Evolutionary conservation across 148 eudicot genomes (phyloP).

Genomic region (Agrostemma githago): DNA sequence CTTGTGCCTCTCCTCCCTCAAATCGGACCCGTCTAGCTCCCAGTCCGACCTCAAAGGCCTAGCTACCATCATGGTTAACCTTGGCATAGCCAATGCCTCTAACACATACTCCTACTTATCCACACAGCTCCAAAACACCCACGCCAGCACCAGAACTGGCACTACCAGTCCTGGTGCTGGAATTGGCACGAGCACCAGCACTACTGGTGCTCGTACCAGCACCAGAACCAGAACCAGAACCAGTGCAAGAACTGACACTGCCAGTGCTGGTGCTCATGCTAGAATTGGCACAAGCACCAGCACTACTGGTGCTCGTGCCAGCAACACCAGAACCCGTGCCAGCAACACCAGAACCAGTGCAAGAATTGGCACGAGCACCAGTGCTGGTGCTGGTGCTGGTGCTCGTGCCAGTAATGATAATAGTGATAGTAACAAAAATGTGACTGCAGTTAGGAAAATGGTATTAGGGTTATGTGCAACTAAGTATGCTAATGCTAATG

Average conservation of each 20-base stretch:
- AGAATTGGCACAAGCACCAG: too few species aligned
- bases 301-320: too few species aligned
- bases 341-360: neutral
- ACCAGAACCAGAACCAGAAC: neutral
- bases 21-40: constrained; percentile 50
- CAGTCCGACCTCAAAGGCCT: constrained; percentile 62
- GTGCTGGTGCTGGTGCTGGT: constrained; percentile 8
- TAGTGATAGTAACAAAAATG: too few species aligned
- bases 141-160: too few species aligned
- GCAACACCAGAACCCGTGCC: too few species aligned
- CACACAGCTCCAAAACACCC: constrained; percentile 27
- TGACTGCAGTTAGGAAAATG: constrained; percentile 22
- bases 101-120: constrained; percentile 50
- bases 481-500: constrained; percentile 47
- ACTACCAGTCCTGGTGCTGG: neutral
- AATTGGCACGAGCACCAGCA: too few species aligned
- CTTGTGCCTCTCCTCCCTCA: constrained; percentile 60
- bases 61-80: constrained; percentile 53
- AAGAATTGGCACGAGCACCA: constrained; percentile 10
- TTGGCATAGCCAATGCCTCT: constrained; percentile 54
- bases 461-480: constrained; percentile 49
- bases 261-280: neutral
- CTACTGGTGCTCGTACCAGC: neutral
- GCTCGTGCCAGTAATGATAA: too few species aligned
- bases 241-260: constrained; percentile 19